Conservation (phyloP, 345 rosid species). For the Aethionema arabicum region DNA sequence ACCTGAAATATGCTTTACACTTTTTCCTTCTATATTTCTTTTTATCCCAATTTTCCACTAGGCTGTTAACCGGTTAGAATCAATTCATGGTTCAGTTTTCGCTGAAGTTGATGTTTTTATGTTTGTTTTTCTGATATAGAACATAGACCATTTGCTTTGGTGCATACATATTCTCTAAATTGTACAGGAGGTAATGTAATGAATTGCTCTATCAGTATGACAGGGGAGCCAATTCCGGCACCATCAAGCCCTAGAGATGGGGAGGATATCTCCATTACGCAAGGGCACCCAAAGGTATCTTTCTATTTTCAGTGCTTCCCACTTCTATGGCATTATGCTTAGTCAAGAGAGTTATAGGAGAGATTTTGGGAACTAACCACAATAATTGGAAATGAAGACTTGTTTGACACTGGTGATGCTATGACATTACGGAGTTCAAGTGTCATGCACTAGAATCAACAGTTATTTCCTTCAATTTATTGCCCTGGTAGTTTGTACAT, state of each 20-base stretch:
- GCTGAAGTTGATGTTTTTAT: slow-evolving; percentile 8
- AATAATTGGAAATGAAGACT: slow-evolving; percentile 3
- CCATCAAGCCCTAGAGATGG: slow-evolving; percentile 95
- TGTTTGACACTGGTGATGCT: slow-evolving; percentile 11
- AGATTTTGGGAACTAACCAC: slow-evolving; percentile 11
- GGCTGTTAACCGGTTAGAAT: neutral
- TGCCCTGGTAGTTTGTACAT: slow-evolving; percentile 2
- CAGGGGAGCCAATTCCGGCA: slow-evolving; percentile 75
- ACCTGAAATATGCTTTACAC: slow-evolving; percentile 19
- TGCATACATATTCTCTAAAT: slow-evolving; percentile 19
- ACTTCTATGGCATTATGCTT: slow-evolving; percentile 16
- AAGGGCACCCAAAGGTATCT: slow-evolving; percentile 63
- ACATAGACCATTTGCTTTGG: slow-evolving; percentile 25
- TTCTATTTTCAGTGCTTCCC: slow-evolving; percentile 16
- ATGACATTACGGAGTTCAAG: slow-evolving; percentile 13
- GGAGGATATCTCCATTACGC: slow-evolving; percentile 58
- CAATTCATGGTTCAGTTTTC: neutral
- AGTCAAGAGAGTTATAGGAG: slow-evolving; percentile 10
- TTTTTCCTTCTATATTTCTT: neutral
- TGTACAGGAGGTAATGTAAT: slow-evolving; percentile 29
- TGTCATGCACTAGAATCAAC: slow-evolving; percentile 24
- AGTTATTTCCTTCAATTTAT: slow-evolving; percentile 17
- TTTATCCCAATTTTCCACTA: too few species aligned
- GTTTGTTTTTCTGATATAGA: slow-evolving; percentile 12
- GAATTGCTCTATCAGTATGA: slow-evolving; percentile 69